Percentiles rank a stretch among this genome's conserved stretches.
These are phyloP conservation scores for Citrus sp. DNA, from an alignment of 345 rosid genomes.

Conservation along the genomic window DNA sequence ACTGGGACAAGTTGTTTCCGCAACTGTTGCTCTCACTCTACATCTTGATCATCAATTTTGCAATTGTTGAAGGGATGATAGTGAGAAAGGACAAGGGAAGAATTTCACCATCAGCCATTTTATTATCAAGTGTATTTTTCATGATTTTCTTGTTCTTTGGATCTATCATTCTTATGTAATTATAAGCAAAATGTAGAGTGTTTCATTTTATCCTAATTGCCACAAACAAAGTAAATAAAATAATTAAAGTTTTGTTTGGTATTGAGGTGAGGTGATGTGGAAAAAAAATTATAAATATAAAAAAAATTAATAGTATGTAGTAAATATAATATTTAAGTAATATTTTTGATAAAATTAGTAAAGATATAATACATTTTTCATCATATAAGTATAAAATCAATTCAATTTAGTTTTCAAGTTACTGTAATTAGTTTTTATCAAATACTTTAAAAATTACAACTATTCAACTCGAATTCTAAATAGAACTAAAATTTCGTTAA, in stretches of 20 bases:
- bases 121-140: conserved; percentile 15
- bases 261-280: no score
- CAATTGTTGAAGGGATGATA: conserved; percentile 42
- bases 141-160: conserved; percentile 19
- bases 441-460: no score
- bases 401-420: no score
- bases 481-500: no score
- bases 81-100: conserved; percentile 40
- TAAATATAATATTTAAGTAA: no score
- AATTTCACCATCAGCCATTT: conserved; percentile 19
- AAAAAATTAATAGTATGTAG: no score
- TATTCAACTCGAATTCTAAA: rapidly evolving
- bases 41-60: conserved; percentile 24
- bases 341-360: no score
- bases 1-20: conserved; percentile 14
- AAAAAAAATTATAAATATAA: no score
- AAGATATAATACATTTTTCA: no score
- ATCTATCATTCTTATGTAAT: not conserved
- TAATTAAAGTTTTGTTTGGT: no score
- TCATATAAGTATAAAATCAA: no score
- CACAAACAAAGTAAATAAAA: not conserved
- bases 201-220: not conserved
- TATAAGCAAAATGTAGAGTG: not conserved
- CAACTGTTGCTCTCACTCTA: conserved; percentile 32
- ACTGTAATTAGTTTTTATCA: rapidly evolving